Percentiles rank a stretch among this genome's conserved stretches.
These are phyloP conservation scores for Lasiosphaeris hirsuta DNA, from an alignment of 495 filamentous ascomycete species.

Conservation along the genomic window DNA sequence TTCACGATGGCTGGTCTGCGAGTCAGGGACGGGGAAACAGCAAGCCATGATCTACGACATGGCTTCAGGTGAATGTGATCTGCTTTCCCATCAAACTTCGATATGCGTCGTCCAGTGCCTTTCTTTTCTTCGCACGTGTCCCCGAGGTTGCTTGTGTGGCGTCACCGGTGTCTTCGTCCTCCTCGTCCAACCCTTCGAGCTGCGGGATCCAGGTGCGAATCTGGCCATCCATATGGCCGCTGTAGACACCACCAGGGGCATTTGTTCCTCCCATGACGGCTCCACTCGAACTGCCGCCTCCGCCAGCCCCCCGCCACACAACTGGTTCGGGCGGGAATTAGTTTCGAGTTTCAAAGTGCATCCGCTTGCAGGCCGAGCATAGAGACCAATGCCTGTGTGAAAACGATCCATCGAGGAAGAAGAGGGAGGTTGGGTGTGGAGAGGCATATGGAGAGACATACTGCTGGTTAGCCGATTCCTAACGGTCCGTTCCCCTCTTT, in stretches of 20 bases:
- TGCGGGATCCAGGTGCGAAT: constrained; percentile 57
- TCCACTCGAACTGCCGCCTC: constrained; percentile 39
- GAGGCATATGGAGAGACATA: constrained; percentile 5
- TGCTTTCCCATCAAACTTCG: constrained; percentile 49
- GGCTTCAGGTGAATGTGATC: constrained; percentile 46
- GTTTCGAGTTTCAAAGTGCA: not conserved
- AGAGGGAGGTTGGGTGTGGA: too few relatives aligned
- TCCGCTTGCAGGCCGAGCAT: too few relatives aligned
- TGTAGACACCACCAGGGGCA: constrained; percentile 51
- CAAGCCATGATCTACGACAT: too few relatives aligned
- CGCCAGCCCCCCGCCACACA: constrained; percentile 61
- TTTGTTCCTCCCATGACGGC: constrained; percentile 40
- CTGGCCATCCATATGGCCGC: constrained; percentile 56
- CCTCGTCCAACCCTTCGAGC: constrained; percentile 45
- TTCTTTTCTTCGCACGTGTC: constrained; percentile 48
- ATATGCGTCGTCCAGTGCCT: constrained; percentile 59
- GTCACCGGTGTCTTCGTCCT: constrained; percentile 38
- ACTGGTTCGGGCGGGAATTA: constrained; percentile 30
- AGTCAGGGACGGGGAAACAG: not conserved
- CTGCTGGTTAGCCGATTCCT: constrained; percentile 59
- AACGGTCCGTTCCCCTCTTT: constrained; percentile 37
- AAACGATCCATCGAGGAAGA: too few relatives aligned
- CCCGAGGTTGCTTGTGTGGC: constrained; percentile 22
- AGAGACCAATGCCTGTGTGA: too few relatives aligned
- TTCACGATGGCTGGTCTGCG: not conserved